phyloP scores from a whole-genome alignment of 225 moss, liverwort and hornwort genomes.

The Takakia lepidozioides region DNA sequence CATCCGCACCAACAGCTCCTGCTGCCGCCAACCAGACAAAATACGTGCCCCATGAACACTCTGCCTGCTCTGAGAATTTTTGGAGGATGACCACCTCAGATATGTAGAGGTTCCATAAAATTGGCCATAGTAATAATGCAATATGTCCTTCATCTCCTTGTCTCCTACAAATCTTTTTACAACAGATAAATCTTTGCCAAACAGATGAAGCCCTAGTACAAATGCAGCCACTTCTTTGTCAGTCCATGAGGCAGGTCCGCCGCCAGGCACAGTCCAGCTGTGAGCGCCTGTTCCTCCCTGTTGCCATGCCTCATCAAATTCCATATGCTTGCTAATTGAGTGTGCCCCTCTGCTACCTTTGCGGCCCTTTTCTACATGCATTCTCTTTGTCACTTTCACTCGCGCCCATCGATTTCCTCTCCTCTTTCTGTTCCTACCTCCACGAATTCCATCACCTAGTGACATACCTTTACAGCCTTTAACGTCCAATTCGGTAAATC shows the following conservation, averaged over 20 bases:
- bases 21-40: slow-evolving; percentile 46
- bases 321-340: too few species aligned
- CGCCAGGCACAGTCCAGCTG: slow-evolving; percentile 21
- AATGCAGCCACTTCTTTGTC: slow-evolving; percentile 28
- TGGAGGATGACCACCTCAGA: slow-evolving; percentile 37
- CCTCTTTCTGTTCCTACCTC: slow-evolving; percentile 23
- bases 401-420: slow-evolving; percentile 40
- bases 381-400: slow-evolving; percentile 19
- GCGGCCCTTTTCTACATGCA: slow-evolving; percentile 16
- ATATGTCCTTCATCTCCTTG: slow-evolving; percentile 44
- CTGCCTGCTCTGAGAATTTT: slow-evolving; percentile 30
- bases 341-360: too few species aligned
- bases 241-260: slow-evolving; percentile 24
- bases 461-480: too few species aligned
- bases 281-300: too few species aligned
- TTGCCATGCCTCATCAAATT: too few species aligned
- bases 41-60: slow-evolving; percentile 34
- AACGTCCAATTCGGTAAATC: too few species aligned
- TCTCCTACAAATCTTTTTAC: slow-evolving; percentile 39
- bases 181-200: slow-evolving; percentile 40
- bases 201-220: slow-evolving; percentile 42
- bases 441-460: neutral
- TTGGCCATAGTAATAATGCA: slow-evolving; percentile 37
- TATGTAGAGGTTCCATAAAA: slow-evolving; percentile 30
- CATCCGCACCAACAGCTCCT: slow-evolving; percentile 36